phyloP scores from a whole-genome alignment of 140 eudicot species.

The Stevia rebaudiana region DNA sequence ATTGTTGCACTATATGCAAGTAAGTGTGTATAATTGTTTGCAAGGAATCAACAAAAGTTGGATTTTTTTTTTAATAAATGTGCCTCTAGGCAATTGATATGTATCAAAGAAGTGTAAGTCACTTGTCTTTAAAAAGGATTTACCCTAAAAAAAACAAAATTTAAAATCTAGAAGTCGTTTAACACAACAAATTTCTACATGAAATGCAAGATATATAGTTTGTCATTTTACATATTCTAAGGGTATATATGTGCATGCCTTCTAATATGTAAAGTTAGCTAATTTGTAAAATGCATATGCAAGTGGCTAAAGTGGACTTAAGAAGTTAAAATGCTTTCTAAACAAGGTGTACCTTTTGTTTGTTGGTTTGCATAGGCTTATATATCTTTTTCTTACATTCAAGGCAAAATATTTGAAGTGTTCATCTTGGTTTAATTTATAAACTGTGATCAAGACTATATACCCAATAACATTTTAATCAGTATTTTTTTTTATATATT shows the following conservation, averaged over 20 bases:
- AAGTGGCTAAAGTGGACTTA: not conserved
- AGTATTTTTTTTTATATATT: not conserved
- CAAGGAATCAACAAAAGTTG: not conserved
- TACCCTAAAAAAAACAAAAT: not conserved
- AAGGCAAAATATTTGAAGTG: not conserved
- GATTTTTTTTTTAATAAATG: no score
- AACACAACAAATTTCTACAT: no score
- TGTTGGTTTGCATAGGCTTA: not conserved
- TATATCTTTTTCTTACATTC: not conserved
- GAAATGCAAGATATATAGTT: no score
- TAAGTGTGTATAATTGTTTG: not conserved
- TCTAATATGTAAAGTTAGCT: not conserved
- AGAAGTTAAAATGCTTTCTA: not conserved
- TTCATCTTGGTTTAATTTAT: not conserved
- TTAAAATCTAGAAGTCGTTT: not conserved
- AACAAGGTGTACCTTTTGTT: not conserved
- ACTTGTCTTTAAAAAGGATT: not conserved
- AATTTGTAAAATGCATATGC: not conserved
- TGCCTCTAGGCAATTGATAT: not conserved
- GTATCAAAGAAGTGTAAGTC: not conserved
- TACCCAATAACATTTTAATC: not conserved
- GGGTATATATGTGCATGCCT: not conserved
- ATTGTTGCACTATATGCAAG: no score
- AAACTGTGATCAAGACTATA: not conserved
- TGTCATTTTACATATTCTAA: not conserved